Percentiles rank a stretch among this genome's conserved stretches.
phyloP scores from a whole-genome alignment of 2,329 filamentous ascomycete genomes.

The Coniochaeta sp. region DNA sequence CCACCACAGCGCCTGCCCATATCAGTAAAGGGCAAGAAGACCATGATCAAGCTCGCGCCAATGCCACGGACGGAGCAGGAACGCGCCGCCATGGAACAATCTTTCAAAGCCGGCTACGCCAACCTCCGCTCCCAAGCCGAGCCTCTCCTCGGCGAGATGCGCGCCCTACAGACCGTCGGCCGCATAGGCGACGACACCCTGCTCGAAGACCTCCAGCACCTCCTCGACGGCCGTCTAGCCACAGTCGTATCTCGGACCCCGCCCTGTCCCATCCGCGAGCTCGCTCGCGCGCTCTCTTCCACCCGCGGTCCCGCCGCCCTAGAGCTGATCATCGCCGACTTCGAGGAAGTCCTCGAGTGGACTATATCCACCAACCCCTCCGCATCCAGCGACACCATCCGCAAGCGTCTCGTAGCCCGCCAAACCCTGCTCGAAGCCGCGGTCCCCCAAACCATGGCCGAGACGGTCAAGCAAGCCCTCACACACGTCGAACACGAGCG shows the following conservation, averaged over 20 bases:
- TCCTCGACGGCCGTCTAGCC: constrained; percentile 7
- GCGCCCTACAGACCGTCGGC: constrained; percentile 4
- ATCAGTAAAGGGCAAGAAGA: neutral
- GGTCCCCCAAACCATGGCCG: constrained; percentile 5
- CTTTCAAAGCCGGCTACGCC: constrained; percentile 1
- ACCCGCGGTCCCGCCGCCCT: neutral
- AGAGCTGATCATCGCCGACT: constrained; percentile 8
- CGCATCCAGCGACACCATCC: constrained; percentile 3
- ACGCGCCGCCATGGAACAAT: neutral
- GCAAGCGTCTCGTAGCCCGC: constrained; percentile 6
- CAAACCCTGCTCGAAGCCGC: constrained; percentile 10
- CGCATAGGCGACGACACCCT: constrained; percentile 2
- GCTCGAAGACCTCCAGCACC: constrained; percentile 3
- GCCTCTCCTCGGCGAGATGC: constrained; percentile 7
- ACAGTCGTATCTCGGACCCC: constrained; percentile 3
- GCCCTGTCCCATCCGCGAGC: constrained; percentile 9
- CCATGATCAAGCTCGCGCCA: neutral
- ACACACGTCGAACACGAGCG: constrained; percentile 9
- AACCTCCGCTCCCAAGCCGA: constrained; percentile 3
- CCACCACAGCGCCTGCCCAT: neutral
- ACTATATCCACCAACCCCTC: neutral
- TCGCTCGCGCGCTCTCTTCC: constrained; percentile 6
- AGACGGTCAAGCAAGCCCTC: constrained; percentile 7
- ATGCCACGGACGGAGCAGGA: neutral
- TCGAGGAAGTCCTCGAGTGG: constrained; percentile 9